Evolutionary conservation across 2,329 filamentous ascomycete genomes (phyloP), one percentile per base, ranked within the genome.

Genomic region (Septoria linicola): DNA sequence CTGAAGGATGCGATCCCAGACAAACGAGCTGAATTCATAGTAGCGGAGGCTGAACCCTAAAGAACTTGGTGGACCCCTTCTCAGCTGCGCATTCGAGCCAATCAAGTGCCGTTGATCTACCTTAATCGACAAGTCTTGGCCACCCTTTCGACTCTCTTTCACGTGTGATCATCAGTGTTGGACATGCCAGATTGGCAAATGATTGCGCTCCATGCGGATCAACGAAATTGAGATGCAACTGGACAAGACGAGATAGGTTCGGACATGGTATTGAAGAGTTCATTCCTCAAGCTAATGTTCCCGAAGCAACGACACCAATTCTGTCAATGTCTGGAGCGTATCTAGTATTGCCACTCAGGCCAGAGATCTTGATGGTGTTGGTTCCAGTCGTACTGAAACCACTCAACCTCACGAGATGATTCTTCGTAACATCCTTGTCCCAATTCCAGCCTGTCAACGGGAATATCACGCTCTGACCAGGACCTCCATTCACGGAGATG

Each of bases 361-460:
- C 63, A 20, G 53, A 53, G 23, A 66, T 60, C 25, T 58, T 58
- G 11, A 66, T 58, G 2, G 61, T 63, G 30, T 66, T 66, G 3
- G 53, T 46, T 6, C 48, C 59, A 4, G 14, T 46, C 6, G 52
- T 58, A 8, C 54, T 59, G 50, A 67, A 67, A 0, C 63, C 64
- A 11, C 49, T 53, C 46, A 67, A 27, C 21, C 58, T 54, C 5
- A 65, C 64, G 30, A 61, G 49, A 41, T 57, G 60, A 10, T 51
- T 53, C 45, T 55, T 60, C 2, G 49, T 37, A 3, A 67, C 52
- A 41, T 67, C 62, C 49, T 68, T 63, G 6, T 65, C 65, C 71
- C 72, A 73, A 27, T 72, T 60, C 2, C 69, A 71, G 1, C 71
- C 71, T 4, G 68, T 70, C 13, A 73, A 51, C 1, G 72, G 72